Percentiles rank a stretch among this genome's conserved stretches.
These are phyloP conservation scores for Dictyostelium intermedium DNA, from an alignment of 78 protist species.

Conservation along the genomic window DNA sequence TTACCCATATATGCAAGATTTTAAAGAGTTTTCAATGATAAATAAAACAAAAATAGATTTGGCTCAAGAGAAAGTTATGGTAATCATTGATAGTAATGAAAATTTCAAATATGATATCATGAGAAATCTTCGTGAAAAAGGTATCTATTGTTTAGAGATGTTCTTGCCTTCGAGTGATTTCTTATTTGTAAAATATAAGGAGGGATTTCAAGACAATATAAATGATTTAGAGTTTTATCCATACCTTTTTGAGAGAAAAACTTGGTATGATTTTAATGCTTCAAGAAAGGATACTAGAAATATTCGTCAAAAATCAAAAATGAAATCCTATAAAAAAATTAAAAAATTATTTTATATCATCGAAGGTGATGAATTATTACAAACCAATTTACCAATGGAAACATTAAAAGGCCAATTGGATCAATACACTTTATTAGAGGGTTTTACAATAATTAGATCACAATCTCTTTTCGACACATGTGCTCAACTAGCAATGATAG, in stretches of 20 bases:
- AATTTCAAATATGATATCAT: background rate
- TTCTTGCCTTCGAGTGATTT: slow-evolving; percentile 7
- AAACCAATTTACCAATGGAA: background rate
- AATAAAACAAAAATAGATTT: background rate
- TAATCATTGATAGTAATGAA: slow-evolving; percentile 14
- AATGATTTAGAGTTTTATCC: slow-evolving; percentile 4
- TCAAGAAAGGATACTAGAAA: background rate
- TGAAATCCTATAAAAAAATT: background rate
- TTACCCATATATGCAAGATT: background rate
- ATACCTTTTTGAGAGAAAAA: slow-evolving; percentile 48
- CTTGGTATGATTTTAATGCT: slow-evolving; percentile 12
- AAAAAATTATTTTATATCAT: slow-evolving; percentile 18
- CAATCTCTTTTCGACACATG: slow-evolving; percentile 9
- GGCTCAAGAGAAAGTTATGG: background rate
- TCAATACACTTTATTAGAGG: background rate
- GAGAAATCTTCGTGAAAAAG: background rate
- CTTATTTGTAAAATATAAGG: background rate
- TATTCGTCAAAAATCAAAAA: background rate
- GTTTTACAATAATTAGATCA: slow-evolving; percentile 20
- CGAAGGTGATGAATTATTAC: slow-evolving; percentile 13
- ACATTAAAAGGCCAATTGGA: slow-evolving; percentile 1
- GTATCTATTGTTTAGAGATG: background rate
- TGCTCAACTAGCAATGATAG: slow-evolving; percentile 17
- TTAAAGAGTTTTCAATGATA: background rate
- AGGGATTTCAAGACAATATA: background rate